Evolutionary conservation across 495 filamentous ascomycete genomes (phyloP), one percentile per base, ranked within the genome.

Genomic region (Beverwykella pulmonaria): DNA sequence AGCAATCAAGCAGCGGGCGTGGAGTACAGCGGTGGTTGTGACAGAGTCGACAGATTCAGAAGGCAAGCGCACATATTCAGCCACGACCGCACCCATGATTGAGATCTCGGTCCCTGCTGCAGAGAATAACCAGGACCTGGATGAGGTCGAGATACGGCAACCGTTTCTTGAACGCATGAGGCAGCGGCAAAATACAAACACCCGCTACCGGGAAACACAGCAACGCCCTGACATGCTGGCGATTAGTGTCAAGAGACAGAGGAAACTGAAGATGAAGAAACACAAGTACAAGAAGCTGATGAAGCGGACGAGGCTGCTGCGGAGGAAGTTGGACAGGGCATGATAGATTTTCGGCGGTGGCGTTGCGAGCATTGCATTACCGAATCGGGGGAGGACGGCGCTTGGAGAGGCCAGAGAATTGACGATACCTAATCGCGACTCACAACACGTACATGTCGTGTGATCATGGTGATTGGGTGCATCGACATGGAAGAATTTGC

Each of bases 281-380:
- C 93, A 98, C 82, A 98, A 98, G 86, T 95, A 96, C 77, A 98
- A 97, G 93, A 98, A 98, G 86, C 82, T 99, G 65, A 90, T 96
- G 90, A 88, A 85, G 82, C 83, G 86, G 79, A 99, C 95, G 71
- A 85, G 93, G 74, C 95, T 91, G 74, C 73, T 92, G 82, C 87
- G 95, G 76, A 87, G 92, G 72, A 94, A 90, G 80, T 81, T 96
- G 73, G 94, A 96, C 73, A 78, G 86, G 78, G 81, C 47, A 41
- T 77, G 65, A 64, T 71, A 63, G 60, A 73, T 7, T 63, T 53
- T 26, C 26, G 39, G 23, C 30, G 49, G 47, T 32, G 47, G 30
- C 30, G 25, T 57, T 61, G 44, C n/a, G 25, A 22, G 52, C 52
- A 63, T 58, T 57, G 59, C 52, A 58, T 62, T 22, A 26, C 34